phyloP scores from a whole-genome alignment of 2,329 filamentous ascomycete genomes.

The Apiospora koreana region DNA sequence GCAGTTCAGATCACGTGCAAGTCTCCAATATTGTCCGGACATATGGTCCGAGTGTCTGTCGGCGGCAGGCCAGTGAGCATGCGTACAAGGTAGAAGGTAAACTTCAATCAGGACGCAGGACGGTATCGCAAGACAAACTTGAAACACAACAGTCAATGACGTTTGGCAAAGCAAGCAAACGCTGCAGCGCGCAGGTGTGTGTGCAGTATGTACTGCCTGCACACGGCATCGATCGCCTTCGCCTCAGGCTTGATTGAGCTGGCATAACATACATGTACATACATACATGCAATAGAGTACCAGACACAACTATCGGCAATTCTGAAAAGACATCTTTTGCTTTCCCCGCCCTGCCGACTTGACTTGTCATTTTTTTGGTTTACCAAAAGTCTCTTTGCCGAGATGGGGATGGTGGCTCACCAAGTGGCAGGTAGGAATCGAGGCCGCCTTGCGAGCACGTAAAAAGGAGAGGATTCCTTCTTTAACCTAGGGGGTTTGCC shows the following conservation, averaged over 20 bases:
- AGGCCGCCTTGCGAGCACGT: not conserved
- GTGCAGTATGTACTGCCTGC: not conserved
- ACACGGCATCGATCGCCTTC: not conserved
- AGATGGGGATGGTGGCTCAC: not conserved
- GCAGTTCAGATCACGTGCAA: not conserved
- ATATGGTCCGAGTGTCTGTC: not conserved
- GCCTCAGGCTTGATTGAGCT: not conserved
- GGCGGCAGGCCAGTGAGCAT: not conserved
- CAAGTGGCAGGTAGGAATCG: not conserved
- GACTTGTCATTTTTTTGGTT: not conserved
- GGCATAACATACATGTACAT: not conserved
- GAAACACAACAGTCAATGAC: not conserved
- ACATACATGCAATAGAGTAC: too few species aligned
- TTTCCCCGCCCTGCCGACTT: not conserved
- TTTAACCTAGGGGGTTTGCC: not conserved
- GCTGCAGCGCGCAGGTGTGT: not conserved
- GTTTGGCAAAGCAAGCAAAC: constrained; percentile 6
- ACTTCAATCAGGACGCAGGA: not conserved
- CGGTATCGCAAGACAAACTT: not conserved
- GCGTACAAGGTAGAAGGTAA: too few species aligned
- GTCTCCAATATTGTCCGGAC: not conserved
- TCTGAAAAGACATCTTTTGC: not conserved
- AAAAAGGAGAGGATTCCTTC: not conserved
- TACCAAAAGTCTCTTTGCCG: not conserved
- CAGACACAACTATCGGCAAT: not conserved